phyloP scores from a whole-genome alignment of 139 green algal genomes.

The Ostreobium quekettii region DNA sequence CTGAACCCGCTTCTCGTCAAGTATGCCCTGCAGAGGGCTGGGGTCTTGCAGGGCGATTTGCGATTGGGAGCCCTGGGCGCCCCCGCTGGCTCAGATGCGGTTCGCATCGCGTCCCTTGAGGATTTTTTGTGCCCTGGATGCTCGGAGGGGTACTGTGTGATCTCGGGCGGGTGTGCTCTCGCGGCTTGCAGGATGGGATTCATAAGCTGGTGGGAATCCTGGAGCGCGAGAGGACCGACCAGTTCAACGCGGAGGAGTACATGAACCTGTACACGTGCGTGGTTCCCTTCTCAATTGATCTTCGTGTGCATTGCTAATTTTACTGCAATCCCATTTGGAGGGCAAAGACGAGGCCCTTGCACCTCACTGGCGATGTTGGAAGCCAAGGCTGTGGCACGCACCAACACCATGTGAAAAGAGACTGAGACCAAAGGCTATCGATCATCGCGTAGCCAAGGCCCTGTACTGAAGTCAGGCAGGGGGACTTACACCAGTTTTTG shows the following conservation, averaged over 20 bases:
- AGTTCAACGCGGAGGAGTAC: conserved; percentile 93
- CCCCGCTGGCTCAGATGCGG: neutral
- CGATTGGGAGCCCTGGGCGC: neutral
- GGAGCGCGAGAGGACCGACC: conserved; percentile 65
- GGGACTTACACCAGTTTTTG: neutral
- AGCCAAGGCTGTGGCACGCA: no score
- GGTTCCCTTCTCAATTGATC: neutral
- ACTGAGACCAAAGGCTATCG: no score
- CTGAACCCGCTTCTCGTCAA: neutral
- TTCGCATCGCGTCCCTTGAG: neutral
- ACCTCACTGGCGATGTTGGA: no score
- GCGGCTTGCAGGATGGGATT: conserved; percentile 70
- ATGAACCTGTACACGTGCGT: conserved; percentile 94
- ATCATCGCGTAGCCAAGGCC: neutral
- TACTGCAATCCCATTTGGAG: conserved; percentile 22
- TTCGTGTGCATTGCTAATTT: neutral
- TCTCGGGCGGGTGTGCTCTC: neutral
- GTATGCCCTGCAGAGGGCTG: no score
- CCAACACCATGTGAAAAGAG: no score
- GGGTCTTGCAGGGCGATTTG: no score
- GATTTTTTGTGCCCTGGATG: neutral
- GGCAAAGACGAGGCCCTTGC: no score
- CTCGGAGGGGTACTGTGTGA: neutral
- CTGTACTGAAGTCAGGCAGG: conserved; percentile 14
- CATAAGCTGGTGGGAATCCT: conserved; percentile 88